phyloP scores from a whole-genome alignment of 192 early-diverging fungal species.

The Coemansia umbellata region DNA sequence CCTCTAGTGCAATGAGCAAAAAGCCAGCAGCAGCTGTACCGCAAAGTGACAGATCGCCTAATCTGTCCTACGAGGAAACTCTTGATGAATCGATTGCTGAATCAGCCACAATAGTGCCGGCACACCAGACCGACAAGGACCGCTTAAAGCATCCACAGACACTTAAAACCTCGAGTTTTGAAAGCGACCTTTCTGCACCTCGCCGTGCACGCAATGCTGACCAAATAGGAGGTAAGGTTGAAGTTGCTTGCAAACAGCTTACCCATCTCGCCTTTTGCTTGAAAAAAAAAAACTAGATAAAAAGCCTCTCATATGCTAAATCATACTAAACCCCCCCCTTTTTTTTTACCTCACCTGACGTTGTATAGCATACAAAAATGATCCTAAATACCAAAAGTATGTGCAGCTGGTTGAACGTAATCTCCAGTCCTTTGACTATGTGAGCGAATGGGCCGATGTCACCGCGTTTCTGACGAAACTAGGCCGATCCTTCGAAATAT shows the following conservation, averaged over 20 bases:
- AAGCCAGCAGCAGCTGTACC: background rate
- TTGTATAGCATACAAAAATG: conserved; percentile 48
- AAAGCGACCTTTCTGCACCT: conserved; percentile 42
- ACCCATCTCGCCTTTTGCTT: no score
- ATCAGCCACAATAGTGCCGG: background rate
- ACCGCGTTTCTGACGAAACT: conserved; percentile 86
- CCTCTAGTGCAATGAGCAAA: background rate
- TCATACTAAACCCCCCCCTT: no score
- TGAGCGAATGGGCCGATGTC: conserved; percentile 94
- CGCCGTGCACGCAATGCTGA: conserved; percentile 20
- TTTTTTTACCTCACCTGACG: background rate
- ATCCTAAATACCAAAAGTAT: conserved; percentile 82
- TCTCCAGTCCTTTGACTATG: conserved; percentile 87
- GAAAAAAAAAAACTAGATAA: background rate
- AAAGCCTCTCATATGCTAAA: background rate
- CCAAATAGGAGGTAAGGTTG: conserved; percentile 21
- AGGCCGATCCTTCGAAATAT: conserved; percentile 75
- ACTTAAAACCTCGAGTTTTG: conserved; percentile 23
- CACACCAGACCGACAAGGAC: background rate
- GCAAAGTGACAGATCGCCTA: conserved; percentile 3
- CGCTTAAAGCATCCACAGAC: background rate
- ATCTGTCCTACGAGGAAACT: conserved; percentile 11
- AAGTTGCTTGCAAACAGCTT: background rate
- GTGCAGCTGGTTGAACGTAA: conserved; percentile 77
- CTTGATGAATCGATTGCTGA: conserved; percentile 9